Evolutionary conservation across 345 rosid genomes (phyloP), one percentile per base, ranked within the genome.

Genomic region (Rhizophora apiculata): DNA sequence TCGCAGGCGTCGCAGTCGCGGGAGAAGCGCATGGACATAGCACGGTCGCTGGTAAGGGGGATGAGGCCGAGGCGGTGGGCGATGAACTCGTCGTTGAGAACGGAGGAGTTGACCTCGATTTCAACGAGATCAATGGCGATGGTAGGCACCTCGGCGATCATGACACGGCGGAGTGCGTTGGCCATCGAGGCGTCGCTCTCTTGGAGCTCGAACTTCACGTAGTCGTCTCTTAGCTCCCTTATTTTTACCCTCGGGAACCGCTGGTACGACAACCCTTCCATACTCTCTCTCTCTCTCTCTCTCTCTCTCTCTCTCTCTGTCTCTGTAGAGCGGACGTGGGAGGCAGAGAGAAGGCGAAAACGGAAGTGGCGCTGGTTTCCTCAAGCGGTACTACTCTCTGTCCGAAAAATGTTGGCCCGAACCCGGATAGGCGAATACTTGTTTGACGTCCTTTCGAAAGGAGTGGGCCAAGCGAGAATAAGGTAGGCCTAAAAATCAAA

Each of bases 71-170:
- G 84, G 8, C 99, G 86, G 77, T 94, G 99, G 68, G 99, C 97
- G 18, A 94, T 89, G 80, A 94, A 91, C 88, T 91, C 99, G 57
- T 91, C 96, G 86, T 85, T 88, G 60, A 94, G 93, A 54, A 89
- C 99, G 20, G 96, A 85, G 8, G 99, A 91, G 65, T 94, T 91
- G 29, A 89, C 87, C 74, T 89, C 91, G 78, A 92, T 94, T 76
- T 94, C 96, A 53, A 95, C 96, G 10, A 95, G 91, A 83, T 95
- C 98, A 70, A 95, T 95, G 59, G 99, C 98, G 32, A 92, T 82
- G 16, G 97, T 95, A 8, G 99, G 99, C 27, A 95, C 99, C 73
- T 95, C 98, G 0, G 97, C 88, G 66, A 95, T 90, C 99, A 92
- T 95, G 2, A 95, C 88, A 66, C 97, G 98, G 30, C 99, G 97